These are phyloP conservation scores for Penicillium sp. DNA, from an alignment of 2,329 filamentous ascomycete species.

Conservation along the genomic window DNA sequence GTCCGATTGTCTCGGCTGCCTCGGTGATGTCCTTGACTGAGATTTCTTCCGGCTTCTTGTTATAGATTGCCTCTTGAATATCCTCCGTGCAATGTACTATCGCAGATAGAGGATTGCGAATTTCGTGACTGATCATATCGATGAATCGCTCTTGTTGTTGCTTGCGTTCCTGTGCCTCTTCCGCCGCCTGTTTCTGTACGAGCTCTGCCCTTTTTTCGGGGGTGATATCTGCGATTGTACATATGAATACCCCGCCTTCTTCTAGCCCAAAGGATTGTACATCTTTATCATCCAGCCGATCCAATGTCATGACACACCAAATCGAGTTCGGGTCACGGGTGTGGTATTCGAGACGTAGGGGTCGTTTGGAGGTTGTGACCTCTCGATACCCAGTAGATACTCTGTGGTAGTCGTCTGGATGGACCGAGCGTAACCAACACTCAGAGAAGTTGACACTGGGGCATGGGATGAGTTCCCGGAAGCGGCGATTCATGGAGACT, in stretches of 20 bases:
- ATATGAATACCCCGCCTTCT: slow-evolving; percentile 17
- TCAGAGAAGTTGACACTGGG: slow-evolving; percentile 6
- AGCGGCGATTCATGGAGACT: slow-evolving; percentile 22
- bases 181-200: slow-evolving; percentile 71
- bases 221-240: slow-evolving; percentile 73
- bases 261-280: slow-evolving; percentile 8
- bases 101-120: slow-evolving; percentile 57
- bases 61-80: slow-evolving; percentile 24
- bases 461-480: slow-evolving; percentile 17
- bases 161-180: slow-evolving; percentile 80
- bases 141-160: slow-evolving; percentile 78
- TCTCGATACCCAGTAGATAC: slow-evolving; percentile 13
- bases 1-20: slow-evolving; percentile 72
- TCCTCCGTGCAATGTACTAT: slow-evolving; percentile 60
- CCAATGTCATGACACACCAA: slow-evolving; percentile 24
- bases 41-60: slow-evolving; percentile 4
- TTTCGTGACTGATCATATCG: slow-evolving; percentile 63
- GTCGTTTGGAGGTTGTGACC: neutral
- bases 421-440: slow-evolving; percentile 19
- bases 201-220: slow-evolving; percentile 82
- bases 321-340: slow-evolving; percentile 8
- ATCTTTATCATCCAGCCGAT: slow-evolving; percentile 12
- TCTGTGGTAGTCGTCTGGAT: slow-evolving; percentile 18
- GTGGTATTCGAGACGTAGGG: slow-evolving; percentile 27
- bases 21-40: slow-evolving; percentile 64